Percentiles rank a stretch among this genome's conserved stretches.
Conservation (phyloP, 192 early-diverging fungal species). For the Coemansia sp. region DNA sequence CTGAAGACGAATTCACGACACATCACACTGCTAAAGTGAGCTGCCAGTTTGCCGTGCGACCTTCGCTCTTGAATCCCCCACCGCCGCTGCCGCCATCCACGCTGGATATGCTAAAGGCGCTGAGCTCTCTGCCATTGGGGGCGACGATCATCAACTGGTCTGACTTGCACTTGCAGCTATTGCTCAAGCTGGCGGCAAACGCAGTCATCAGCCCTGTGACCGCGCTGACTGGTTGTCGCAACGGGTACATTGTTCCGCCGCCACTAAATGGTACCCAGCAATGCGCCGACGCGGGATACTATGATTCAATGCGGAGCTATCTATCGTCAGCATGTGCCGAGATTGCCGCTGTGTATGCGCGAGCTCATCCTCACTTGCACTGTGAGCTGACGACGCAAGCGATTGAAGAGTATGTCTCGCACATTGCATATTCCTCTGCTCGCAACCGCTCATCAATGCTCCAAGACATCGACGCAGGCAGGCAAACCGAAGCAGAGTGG, state of each 20-base stretch:
- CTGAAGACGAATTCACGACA: constrained; percentile 53
- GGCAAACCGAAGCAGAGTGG: constrained; percentile 59
- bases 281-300: constrained; percentile 14
- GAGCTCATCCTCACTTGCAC: constrained; percentile 44
- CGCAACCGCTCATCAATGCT: constrained; percentile 60
- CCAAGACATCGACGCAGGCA: constrained; percentile 47
- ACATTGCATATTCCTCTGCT: constrained; percentile 46
- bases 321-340: constrained; percentile 34
- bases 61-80: constrained; percentile 11
- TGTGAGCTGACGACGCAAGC: constrained; percentile 35
- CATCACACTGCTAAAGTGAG: constrained; percentile 63
- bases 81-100: constrained; percentile 14
- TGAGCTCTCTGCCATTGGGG: constrained; percentile 32
- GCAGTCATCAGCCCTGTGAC: constrained; percentile 68
- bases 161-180: constrained; percentile 52
- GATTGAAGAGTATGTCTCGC: constrained; percentile 39
- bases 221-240: constrained; percentile 60
- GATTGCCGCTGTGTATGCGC: constrained; percentile 42
- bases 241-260: constrained; percentile 56
- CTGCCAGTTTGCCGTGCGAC: constrained; percentile 54
- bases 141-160: constrained; percentile 42
- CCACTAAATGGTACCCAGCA: constrained; percentile 7
- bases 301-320: constrained; percentile 19
- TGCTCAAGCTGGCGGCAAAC: constrained; percentile 69
- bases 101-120: constrained; percentile 28